A percentile compares a stretch with the other conserved stretches of the same genome.
Evolutionary conservation across 1,284 basidiomycete genomes (phyloP).

Genomic region (Phylloporus sp.): DNA sequence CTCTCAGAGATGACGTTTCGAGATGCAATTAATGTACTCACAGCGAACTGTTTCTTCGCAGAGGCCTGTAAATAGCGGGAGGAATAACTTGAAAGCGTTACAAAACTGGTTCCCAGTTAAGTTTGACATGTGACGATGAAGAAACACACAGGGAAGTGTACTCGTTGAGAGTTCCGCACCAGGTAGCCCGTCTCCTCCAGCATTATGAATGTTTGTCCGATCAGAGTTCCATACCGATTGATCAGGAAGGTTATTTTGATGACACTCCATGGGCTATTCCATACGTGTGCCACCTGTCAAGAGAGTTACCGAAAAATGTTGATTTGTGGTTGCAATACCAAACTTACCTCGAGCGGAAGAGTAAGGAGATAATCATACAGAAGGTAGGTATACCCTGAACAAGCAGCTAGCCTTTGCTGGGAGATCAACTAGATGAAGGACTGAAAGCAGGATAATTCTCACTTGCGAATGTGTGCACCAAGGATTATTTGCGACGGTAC

Average conservation of each 20-base stretch:
- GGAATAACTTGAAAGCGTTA: slow-evolving; percentile 1
- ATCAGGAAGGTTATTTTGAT: slow-evolving; percentile 29
- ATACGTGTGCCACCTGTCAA: slow-evolving; percentile 22
- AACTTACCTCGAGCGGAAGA: slow-evolving; percentile 22
- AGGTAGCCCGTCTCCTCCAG: slow-evolving; percentile 29
- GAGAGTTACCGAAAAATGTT: neutral
- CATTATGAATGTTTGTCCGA: slow-evolving; percentile 24
- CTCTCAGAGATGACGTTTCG: neutral
- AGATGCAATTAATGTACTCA: slow-evolving; percentile 10
- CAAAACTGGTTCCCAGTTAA: slow-evolving; percentile 17
- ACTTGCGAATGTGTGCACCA: slow-evolving; percentile 23
- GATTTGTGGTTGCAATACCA: neutral
- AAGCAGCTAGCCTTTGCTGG: slow-evolving; percentile 7
- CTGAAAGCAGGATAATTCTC: neutral
- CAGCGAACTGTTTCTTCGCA: slow-evolving; percentile 30
- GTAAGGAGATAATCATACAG: slow-evolving; percentile 25
- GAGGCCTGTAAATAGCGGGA: slow-evolving; percentile 11
- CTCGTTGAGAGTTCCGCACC: slow-evolving; percentile 15
- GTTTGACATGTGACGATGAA: neutral
- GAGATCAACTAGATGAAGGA: neutral
- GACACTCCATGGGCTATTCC: slow-evolving; percentile 19
- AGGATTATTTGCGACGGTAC: neutral
- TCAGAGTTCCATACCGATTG: slow-evolving; percentile 30
- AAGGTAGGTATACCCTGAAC: slow-evolving; percentile 19
- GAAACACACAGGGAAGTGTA: slow-evolving; percentile 3